Percentiles rank a stretch among this genome's conserved stretches.
Evolutionary conservation across 192 early-diverging fungal genomes (phyloP).

Genomic region (Coemansia reversa): DNA sequence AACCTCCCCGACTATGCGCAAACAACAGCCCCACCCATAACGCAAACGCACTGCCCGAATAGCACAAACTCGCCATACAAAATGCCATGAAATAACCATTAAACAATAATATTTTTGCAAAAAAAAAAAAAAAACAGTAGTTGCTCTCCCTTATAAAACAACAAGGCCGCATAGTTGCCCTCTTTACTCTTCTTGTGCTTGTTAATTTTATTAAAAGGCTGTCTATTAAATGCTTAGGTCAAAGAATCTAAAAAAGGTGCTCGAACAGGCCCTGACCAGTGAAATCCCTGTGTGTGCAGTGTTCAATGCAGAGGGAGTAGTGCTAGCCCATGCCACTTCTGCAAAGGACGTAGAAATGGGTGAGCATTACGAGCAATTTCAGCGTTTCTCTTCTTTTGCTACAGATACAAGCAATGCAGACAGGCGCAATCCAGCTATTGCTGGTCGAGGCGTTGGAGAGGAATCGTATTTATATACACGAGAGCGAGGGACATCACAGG

Average conservation of each 20-base stretch:
- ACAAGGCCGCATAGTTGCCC: too few species aligned
- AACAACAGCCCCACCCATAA: too few species aligned
- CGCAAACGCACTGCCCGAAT: too few species aligned
- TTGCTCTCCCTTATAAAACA: too few species aligned
- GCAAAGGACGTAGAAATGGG: neutral
- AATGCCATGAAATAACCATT: too few species aligned
- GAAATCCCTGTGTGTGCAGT: conserved; percentile 42
- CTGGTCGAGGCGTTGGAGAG: too few species aligned
- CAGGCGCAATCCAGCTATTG: neutral
- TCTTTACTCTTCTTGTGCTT: too few species aligned
- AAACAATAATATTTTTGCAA: too few species aligned
- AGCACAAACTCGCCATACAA: too few species aligned
- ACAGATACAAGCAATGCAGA: conserved; percentile 5
- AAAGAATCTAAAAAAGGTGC: conserved; percentile 37
- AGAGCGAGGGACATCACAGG: conserved; percentile 7
- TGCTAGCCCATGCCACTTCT: conserved; percentile 37
- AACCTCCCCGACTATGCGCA: too few species aligned
- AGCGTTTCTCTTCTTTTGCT: neutral
- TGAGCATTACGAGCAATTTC: neutral
- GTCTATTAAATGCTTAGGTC: conserved; percentile 38
- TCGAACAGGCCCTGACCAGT: conserved; percentile 43
- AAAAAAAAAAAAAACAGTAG: too few species aligned
- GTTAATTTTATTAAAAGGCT: too few species aligned
- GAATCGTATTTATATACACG: neutral
- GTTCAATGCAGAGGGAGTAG: conserved; percentile 48